phyloP scores from a whole-genome alignment of 75 land plant species.

The Cunninghamia lanceolata region DNA sequence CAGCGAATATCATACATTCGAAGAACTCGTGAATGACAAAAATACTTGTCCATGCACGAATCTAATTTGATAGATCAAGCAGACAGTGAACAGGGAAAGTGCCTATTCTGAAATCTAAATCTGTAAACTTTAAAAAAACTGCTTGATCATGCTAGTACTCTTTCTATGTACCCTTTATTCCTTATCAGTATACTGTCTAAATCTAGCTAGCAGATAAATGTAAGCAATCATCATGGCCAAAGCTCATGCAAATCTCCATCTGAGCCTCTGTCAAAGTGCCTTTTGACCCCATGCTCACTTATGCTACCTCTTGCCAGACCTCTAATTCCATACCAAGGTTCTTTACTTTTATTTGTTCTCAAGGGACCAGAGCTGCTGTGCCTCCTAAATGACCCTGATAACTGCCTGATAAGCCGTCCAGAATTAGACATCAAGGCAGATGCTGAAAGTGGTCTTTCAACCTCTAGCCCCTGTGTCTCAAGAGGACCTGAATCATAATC shows the following conservation, averaged over 20 bases:
- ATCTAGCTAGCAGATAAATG: not conserved
- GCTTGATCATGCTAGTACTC: not conserved
- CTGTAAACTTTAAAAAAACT: not conserved
- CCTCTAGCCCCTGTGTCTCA: conserved; percentile 14
- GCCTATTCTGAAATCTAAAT: not conserved
- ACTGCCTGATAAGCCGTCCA: conserved; percentile 19
- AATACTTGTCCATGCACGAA: not conserved
- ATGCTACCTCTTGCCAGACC: conserved; percentile 33
- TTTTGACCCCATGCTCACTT: conserved; percentile 55
- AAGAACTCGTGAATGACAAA: not conserved
- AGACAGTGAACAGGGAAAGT: not conserved
- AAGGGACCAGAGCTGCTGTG: conserved; percentile 62
- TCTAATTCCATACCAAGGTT: conserved; percentile 48
- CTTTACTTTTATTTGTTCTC: conserved; percentile 22
- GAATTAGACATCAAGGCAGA: conserved; percentile 39
- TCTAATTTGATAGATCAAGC: not conserved
- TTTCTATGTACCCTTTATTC: not conserved
- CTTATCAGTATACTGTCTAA: not conserved
- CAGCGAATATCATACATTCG: not conserved
- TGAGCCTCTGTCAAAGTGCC: not conserved
- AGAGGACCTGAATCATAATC: conserved; percentile 31
- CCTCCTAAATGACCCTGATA: conserved; percentile 46
- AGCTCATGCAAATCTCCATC: conserved; percentile 6
- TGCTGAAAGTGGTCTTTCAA: conserved; percentile 30
- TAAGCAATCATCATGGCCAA: conserved; percentile 9